Conservation (phyloP, 202 grass and related monocot genomes). For the Brachypodium distachyon region DNA sequence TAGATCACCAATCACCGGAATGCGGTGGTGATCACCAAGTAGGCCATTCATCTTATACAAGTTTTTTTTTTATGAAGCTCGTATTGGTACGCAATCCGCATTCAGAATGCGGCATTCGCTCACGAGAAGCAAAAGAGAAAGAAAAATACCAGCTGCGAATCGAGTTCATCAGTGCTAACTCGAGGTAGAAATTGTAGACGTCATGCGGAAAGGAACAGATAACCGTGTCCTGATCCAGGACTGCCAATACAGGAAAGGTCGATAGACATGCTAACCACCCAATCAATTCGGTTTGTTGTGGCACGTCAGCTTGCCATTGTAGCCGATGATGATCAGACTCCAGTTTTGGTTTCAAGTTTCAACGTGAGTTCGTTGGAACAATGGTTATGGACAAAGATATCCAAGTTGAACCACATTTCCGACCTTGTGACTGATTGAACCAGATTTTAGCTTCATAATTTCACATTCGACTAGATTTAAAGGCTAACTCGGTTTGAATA, state of each 20-base stretch:
- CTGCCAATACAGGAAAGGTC: not conserved
- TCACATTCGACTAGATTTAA: too few species aligned
- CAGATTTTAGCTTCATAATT: too few species aligned
- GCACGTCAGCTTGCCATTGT: not conserved
- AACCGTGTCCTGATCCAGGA: not conserved
- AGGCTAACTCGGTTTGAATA: too few species aligned
- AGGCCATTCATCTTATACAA: not conserved
- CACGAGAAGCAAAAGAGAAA: not conserved
- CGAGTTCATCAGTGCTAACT: not conserved
- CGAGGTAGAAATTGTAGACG: not conserved
- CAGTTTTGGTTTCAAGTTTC: not conserved
- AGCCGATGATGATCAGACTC: not conserved
- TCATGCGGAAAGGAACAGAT: conserved; percentile 14
- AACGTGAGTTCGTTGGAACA: not conserved
- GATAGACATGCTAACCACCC: not conserved
- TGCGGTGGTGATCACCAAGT: not conserved
- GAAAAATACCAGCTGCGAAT: not conserved
- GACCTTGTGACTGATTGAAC: too few species aligned
- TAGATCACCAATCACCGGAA: not conserved
- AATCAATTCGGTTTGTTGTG: conserved; percentile 13
- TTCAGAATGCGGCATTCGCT: not conserved
- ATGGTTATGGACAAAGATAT: not conserved
- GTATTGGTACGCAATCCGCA: not conserved
- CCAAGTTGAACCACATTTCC: too few species aligned
- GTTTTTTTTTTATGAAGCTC: not conserved